Conservation (phyloP, 495 filamentous ascomycete genomes). For the Hypoxylon fragiforme region DNA sequence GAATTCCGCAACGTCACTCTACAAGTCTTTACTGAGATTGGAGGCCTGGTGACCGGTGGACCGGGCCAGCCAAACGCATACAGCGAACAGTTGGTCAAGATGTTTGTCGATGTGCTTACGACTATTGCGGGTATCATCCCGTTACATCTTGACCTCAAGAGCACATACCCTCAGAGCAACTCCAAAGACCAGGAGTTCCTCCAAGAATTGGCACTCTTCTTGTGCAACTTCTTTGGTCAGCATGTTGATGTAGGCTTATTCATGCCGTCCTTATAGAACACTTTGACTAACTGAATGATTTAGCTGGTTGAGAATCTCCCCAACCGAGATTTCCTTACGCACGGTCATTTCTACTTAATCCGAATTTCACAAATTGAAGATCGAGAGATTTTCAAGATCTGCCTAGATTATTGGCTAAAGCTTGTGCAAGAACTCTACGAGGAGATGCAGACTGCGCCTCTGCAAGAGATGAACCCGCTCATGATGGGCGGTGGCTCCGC, state of each 20-base stretch:
- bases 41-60: slow-evolving; percentile 75
- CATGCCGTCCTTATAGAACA: background rate
- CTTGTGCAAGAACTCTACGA: slow-evolving; percentile 98
- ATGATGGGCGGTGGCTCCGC: slow-evolving; percentile 64
- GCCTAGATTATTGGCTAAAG: slow-evolving; percentile 98
- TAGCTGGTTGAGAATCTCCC: slow-evolving; percentile 94
- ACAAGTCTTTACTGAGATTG: slow-evolving; percentile 97
- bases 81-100: slow-evolving; percentile 89
- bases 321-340: slow-evolving; percentile 89
- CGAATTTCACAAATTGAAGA: slow-evolving; percentile 98
- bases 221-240: slow-evolving; percentile 92
- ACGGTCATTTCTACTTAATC: slow-evolving; percentile 97
- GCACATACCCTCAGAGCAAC: slow-evolving; percentile 86
- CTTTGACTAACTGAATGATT: slow-evolving; percentile 31
- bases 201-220: slow-evolving; percentile 91
- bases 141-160: slow-evolving; percentile 82
- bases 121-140: slow-evolving; percentile 90
- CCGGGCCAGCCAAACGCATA: slow-evolving; percentile 71
- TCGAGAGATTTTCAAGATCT: slow-evolving; percentile 99
- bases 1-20: slow-evolving; percentile 96
- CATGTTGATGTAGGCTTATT: slow-evolving; percentile 74
- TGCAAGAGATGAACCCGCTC: slow-evolving; percentile 87
- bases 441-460: slow-evolving; percentile 93
- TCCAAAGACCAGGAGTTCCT: slow-evolving; percentile 96
- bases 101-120: slow-evolving; percentile 95